phyloP scores from a whole-genome alignment of 805 yeast species.

The Wickerhamomyces chambardii region DNA sequence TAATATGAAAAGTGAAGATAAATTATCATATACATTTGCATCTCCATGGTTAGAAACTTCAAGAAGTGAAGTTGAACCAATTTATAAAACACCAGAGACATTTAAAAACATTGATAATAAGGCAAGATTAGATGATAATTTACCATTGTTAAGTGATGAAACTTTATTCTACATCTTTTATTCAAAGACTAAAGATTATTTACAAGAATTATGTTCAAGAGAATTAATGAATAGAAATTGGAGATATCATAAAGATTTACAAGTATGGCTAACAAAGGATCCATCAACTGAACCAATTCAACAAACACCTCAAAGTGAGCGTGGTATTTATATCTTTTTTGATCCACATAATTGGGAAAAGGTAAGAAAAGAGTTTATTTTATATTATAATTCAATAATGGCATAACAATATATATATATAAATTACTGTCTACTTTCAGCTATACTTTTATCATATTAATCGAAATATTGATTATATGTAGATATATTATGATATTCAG shows the following conservation, averaged over 20 bases:
- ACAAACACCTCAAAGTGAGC: conserved; percentile 78
- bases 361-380: conserved; percentile 63
- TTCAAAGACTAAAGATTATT: conserved; percentile 83
- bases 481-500: no score
- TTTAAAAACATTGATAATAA: conserved; percentile 13
- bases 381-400: conserved; percentile 56
- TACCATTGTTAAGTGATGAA: conserved; percentile 72
- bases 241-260: conserved; percentile 94
- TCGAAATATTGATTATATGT: no score
- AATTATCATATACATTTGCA: conserved; percentile 57
- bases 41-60: conserved; percentile 96
- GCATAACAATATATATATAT: conserved; percentile 11
- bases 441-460: not conserved
- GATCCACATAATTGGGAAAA: conserved; percentile 96
- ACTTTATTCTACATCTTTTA: conserved; percentile 90
- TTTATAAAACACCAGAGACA: conserved; percentile 51
- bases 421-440: no score
- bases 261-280: conserved; percentile 95
- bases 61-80: conserved; percentile 84
- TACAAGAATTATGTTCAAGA: conserved; percentile 90
- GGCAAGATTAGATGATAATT: conserved; percentile 27
- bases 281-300: conserved; percentile 80
- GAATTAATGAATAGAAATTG: conserved; percentile 90
- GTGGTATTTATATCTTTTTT: conserved; percentile 89
- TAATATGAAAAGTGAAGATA: conserved; percentile 36